Evolutionary conservation across 2,329 filamentous ascomycete genomes (phyloP).

Genomic region (Neofusicoccum ribis): DNA sequence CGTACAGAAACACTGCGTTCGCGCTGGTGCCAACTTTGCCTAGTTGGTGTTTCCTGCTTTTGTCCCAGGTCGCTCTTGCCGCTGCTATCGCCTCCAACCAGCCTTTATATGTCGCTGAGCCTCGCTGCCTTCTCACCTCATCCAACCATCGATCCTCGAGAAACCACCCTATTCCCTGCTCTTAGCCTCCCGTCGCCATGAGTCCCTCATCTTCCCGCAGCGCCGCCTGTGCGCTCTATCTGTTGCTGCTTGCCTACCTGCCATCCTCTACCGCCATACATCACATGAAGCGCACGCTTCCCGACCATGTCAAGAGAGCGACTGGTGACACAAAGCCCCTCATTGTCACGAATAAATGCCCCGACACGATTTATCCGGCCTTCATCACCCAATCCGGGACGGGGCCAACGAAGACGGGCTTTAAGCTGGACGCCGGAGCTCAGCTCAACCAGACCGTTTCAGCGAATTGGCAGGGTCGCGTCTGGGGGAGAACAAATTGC

Average conservation of each 20-base stretch:
- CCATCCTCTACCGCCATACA: constrained; percentile 22
- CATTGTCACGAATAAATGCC: constrained; percentile 70
- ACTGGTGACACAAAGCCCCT: constrained; percentile 49
- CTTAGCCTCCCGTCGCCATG: not conserved
- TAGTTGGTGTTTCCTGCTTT: constrained; percentile 15
- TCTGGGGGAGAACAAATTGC: constrained; percentile 85
- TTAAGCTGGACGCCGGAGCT: constrained; percentile 62
- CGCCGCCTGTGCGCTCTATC: not conserved
- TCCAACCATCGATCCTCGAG: constrained; percentile 2
- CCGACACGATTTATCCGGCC: constrained; percentile 72
- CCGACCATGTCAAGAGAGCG: constrained; percentile 8
- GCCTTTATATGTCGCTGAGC: constrained; percentile 3
- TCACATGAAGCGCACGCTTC: constrained; percentile 32
- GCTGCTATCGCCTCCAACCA: constrained; percentile 1
- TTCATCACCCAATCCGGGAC: constrained; percentile 71
- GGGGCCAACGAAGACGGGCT: constrained; percentile 67
- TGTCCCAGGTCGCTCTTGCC: constrained; percentile 2
- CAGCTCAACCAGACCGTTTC: constrained; percentile 65
- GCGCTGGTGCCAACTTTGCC: not conserved
- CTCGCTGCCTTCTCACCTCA: not conserved
- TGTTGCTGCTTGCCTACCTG: not conserved
- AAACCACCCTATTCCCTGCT: not conserved
- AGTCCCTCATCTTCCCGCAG: not conserved
- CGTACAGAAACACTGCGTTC: not conserved
- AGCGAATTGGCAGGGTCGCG: constrained; percentile 74